phyloP scores from a whole-genome alignment of 306 rosid genomes.

The Rosa persica region DNA sequence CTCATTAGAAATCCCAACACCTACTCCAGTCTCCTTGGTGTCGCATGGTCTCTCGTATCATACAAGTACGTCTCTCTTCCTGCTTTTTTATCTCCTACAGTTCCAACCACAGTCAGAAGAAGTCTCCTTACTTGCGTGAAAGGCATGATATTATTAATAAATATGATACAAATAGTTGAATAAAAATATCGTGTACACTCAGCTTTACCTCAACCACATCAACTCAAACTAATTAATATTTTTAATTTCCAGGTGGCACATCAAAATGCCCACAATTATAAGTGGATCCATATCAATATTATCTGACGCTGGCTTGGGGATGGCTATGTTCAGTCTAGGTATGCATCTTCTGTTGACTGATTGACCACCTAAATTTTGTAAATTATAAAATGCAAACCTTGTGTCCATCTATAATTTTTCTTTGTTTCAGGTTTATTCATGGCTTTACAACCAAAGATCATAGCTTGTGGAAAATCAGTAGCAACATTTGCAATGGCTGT shows the following conservation, averaged over 20 bases:
- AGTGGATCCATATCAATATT: constrained; percentile 80
- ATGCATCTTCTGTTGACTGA: neutral
- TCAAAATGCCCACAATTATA: constrained; percentile 79
- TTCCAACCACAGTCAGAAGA: too few relatives aligned
- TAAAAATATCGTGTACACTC: neutral
- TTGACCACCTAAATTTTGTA: neutral
- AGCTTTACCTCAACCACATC: neutral
- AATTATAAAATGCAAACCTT: neutral
- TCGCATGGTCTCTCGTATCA: constrained; percentile 79
- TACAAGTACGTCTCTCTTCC: constrained; percentile 40
- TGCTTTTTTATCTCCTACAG: neutral
- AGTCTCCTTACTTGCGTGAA: neutral
- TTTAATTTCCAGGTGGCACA: constrained; percentile 49
- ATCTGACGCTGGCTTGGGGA: constrained; percentile 89
- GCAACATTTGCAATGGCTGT: constrained; percentile 95
- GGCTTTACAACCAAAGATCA: constrained; percentile 89
- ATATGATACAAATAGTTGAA: neutral
- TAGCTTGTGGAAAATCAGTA: constrained; percentile 86
- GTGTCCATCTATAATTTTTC: neutral
- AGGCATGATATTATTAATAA: neutral
- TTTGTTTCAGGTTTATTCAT: constrained; percentile 65
- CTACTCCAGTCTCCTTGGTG: constrained; percentile 74
- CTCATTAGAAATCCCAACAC: constrained; percentile 92
- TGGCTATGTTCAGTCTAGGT: constrained; percentile 98
- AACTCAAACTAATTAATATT: neutral